Percentiles rank a stretch among this genome's conserved stretches.
Conservation (phyloP, 768 basidiomycete species). For the Lepiota venenata region DNA sequence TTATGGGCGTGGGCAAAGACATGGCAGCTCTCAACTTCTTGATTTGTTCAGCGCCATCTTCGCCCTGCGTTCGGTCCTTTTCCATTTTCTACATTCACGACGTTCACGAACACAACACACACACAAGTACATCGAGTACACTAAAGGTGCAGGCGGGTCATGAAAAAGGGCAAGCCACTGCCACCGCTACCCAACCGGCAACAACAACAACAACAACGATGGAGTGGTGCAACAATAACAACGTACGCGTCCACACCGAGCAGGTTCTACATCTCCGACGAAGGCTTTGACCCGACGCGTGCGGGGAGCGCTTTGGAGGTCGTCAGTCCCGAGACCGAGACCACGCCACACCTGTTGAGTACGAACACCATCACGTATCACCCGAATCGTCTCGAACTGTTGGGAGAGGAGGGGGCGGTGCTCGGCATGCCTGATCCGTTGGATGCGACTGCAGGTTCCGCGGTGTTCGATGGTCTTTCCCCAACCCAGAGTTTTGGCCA, state of each 20-base stretch:
- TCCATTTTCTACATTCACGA: not conserved
- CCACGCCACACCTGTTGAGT: constrained; percentile 6
- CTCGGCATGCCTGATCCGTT: constrained; percentile 1
- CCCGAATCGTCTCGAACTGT: constrained; percentile 1
- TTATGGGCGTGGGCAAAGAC: constrained; percentile 9
- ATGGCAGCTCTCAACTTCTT: not conserved
- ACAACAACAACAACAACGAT: not conserved
- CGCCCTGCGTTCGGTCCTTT: no score
- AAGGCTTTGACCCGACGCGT: not conserved
- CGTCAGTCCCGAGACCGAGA: not conserved
- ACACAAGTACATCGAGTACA: not conserved
- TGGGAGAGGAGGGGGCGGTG: not conserved
- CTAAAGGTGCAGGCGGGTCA: not conserved
- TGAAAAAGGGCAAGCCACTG: not conserved
- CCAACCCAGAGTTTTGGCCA: not conserved
- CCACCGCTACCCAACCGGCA: not conserved
- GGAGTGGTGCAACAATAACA: not conserved
- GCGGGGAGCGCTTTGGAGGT: not conserved
- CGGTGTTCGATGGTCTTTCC: constrained; percentile 3
- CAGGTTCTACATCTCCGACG: constrained; percentile 7
- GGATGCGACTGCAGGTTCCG: not conserved
- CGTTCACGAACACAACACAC: not conserved
- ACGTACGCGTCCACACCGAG: constrained; percentile 10
- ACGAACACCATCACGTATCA: constrained; percentile 5
- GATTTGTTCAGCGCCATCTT: not conserved